Evolutionary conservation across 2,329 filamentous ascomycete genomes (phyloP), one percentile per base, ranked within the genome.

Genomic region (Phoma sp.): DNA sequence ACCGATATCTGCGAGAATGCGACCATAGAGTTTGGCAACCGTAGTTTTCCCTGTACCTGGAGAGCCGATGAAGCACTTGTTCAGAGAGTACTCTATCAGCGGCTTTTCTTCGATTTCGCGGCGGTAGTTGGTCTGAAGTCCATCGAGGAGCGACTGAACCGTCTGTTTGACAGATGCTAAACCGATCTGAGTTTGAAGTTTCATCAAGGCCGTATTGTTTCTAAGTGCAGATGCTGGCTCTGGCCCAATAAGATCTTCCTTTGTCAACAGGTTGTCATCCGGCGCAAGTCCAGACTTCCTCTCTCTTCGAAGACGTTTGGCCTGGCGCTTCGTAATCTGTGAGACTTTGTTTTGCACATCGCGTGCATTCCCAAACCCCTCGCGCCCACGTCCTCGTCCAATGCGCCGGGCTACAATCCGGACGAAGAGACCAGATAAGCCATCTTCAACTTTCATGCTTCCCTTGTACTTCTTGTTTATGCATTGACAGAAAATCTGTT

Each of bases 41-140:
- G 87, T 87, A 0, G 89, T 92, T 63, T 92, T 93, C 0, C 89
- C 89, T 0, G 89, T 93, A 0, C 90, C 89, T 0, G 90, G 89
- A 1, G 80, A 83, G 0, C 89, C 89, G 0, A 91, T 67, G 50
- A 93, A 90, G 1, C 91, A 83, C 7, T 81, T 79, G 67, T 91
- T 92, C 0, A 91, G 77, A 0, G 81, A 84, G 46, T 85, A 86
- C 47, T 86, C 74, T 0, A 91, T 75, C 0, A 80, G 68, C 0
- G 81, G 79, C 65, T 87, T 75, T 61, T 91, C 88, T 0, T 76
- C 62, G 0, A 92, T 72, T 64, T 92, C 89, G 0, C 87, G 77
- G 4, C 81, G 60, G 54, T 90, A 91, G 65, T 92, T 92, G 2
- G 77, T 76, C 48, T 82, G 75, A 13, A 91, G 78, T 0, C 79